Percentiles rank a stretch among this genome's conserved stretches.
Conservation (phyloP, 2,329 filamentous ascomycete genomes). For the Fusarium sp. region DNA sequence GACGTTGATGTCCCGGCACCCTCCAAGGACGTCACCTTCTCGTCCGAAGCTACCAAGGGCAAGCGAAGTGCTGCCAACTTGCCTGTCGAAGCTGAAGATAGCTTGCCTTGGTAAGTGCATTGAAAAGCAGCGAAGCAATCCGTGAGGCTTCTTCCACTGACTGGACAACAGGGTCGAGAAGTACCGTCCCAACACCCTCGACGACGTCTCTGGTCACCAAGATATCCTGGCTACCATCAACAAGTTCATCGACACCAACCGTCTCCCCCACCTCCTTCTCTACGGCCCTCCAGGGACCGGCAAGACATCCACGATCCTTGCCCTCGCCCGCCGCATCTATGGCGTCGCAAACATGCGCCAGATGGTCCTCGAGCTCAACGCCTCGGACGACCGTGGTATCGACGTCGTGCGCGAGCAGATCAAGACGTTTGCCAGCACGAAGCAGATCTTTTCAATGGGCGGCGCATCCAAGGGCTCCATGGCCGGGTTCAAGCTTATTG, state of each 20-base stretch:
- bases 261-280: slow-evolving; percentile 93
- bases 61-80: slow-evolving; percentile 94
- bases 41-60: slow-evolving; percentile 84
- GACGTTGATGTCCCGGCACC: slow-evolving; percentile 68
- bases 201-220: slow-evolving; percentile 95
- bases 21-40: slow-evolving; percentile 74
- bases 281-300: slow-evolving; percentile 97
- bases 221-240: slow-evolving; percentile 98
- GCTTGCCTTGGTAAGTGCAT: slow-evolving; percentile 83
- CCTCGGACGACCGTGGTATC: slow-evolving; percentile 96
- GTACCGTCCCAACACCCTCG: slow-evolving; percentile 89
- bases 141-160: not conserved
- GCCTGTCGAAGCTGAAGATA: slow-evolving; percentile 94
- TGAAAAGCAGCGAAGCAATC: not conserved
- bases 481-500: slow-evolving; percentile 93
- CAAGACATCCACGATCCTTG: slow-evolving; percentile 97
- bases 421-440: slow-evolving; percentile 98
- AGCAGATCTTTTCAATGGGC: slow-evolving; percentile 90
- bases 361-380: slow-evolving; percentile 98
- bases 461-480: slow-evolving; percentile 67
- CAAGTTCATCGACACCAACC: slow-evolving; percentile 95
- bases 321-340: slow-evolving; percentile 93
- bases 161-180: slow-evolving; percentile 85
- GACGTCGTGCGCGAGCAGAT: slow-evolving; percentile 99
- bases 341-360: slow-evolving; percentile 93